Evolutionary conservation across 2,329 filamentous ascomycete species (phyloP), one percentile per base, ranked within the genome.

Genomic region (Ceratocystis eucalypticola): DNA sequence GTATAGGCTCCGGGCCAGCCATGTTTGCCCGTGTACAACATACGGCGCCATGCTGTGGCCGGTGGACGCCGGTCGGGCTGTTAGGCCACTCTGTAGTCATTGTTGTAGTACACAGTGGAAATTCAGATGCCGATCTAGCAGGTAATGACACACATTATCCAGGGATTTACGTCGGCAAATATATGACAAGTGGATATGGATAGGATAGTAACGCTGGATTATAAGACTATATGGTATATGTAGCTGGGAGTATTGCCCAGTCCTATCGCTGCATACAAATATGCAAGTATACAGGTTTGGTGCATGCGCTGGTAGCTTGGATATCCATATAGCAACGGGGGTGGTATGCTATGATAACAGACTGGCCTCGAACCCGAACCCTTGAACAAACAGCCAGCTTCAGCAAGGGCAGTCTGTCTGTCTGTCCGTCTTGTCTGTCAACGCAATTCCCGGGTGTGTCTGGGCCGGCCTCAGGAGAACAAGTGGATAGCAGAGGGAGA

Each of bases 181-280:
- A 57, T 57, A 25, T 57, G 53, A 57, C 53, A 57, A 57, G 53
- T 57, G 53, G 25, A 57, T 57, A 25, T 17, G 53, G 53, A 50
- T 50, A 48, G 20, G 17, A 50, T 50, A 50, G 48, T n/a, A 3
- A 50, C 33, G 53, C 53, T 57, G 3, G 22, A 57, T 25, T 30
- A 57, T 57, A 33, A 15, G 20, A 17, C 7, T 25, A 55, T 57
- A 57, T 33, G 53, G 48, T 30, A 57, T 28, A 30, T 22, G n/a
- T 20, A 20, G 20, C n/a, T 33, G 30, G 30, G 30, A 7, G 30
- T 33, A 33, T 33, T 33, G 30, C 30, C 30, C 3, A 20, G 53
- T 57, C 6, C 7, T 33, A 57, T 57, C 22, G 48, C 37, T 53
- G 48, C 48, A 53, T 17, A 10, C n/a, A 20, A n/a, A 53, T n/a